Evolutionary conservation across 2,329 filamentous ascomycete species (phyloP), one percentile per base, ranked within the genome.

Genomic region (Elsinoe batatas): DNA sequence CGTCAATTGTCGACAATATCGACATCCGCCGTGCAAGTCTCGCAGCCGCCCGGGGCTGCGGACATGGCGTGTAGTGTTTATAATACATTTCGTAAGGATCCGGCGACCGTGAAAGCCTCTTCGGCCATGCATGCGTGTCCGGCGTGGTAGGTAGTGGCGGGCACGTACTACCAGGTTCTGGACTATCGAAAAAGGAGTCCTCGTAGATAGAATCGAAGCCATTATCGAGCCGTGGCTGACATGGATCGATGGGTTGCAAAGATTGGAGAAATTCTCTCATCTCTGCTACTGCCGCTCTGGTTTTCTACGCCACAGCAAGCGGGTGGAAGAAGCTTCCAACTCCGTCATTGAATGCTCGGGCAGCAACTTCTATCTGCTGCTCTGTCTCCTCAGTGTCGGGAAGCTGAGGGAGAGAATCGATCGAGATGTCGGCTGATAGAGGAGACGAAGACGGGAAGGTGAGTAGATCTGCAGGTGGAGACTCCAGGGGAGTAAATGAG

Each of bases 241-340:
- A 32, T 20, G 32, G 33, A 10, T 36, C n/a, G 6, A 33, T n/a
- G 22, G 47, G 47, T 38, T 38, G 47, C 13, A 51, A 26, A 11
- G 47, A 51, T 33, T 11, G 17, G 3, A 51, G n/a, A 38, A 35
- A 35, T 18, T 38, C 32, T 20, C 33, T 51, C 33, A 38, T 51
- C 18, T 51, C 47, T 51, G 47, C 32, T 38, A 37, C 20, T 18
- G 33, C 32, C 37, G 17, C 47, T 15, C 26, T 51, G 47, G 47
- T 51, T 26, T 38, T 51, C 47, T 51, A 51, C 37, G 47, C 47
- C 47, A 51, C 47, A 36, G 47, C 47, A 35, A 51, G 47, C 12
- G 32, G 47, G 4, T 51, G 47, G 33, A 51, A 51, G n/a, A 51
- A 51, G 47, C 37, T 33, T 35, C 15, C 36, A 30, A 51, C 47